phyloP scores from a whole-genome alignment of 495 filamentous ascomycete species.

The Hypoxylon perforatum region DNA sequence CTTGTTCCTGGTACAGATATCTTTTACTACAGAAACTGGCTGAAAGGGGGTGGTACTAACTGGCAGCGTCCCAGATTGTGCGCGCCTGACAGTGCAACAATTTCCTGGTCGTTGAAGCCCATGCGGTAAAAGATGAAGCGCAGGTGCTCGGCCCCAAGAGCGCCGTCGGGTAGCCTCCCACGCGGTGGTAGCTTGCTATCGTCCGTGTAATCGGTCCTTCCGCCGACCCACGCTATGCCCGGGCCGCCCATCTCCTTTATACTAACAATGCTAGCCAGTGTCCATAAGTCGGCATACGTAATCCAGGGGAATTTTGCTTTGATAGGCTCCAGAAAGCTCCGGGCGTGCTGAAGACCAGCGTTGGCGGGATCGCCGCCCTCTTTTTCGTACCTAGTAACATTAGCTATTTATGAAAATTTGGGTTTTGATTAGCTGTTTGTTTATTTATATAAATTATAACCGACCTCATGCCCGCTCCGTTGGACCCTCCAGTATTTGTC shows the following conservation, averaged over 20 bases:
- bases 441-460: too few relatives aligned
- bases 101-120: conserved; percentile 74
- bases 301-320: conserved; percentile 70
- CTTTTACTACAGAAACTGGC: too few relatives aligned
- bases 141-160: conserved; percentile 68
- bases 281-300: conserved; percentile 73
- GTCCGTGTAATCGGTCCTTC: conserved; percentile 68
- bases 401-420: too few relatives aligned
- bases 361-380: conserved; percentile 73
- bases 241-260: conserved; percentile 69
- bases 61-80: conserved; percentile 72
- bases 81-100: conserved; percentile 69
- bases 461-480: conserved; percentile 71
- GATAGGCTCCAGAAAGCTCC: conserved; percentile 69
- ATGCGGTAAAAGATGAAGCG: conserved; percentile 70
- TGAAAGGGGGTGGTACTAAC: too few relatives aligned
- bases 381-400: conserved; percentile 57
- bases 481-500: conserved; percentile 69
- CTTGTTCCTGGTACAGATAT: too few relatives aligned
- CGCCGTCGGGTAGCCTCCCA: conserved; percentile 68
- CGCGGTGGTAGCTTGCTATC: conserved; percentile 67
- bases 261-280: conserved; percentile 68
- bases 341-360: conserved; percentile 70
- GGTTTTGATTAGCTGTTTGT: too few relatives aligned
- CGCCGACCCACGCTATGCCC: conserved; percentile 62